Evolutionary conservation across 108 stramenopile species (phyloP).

Genomic region (Fragilaria radians): DNA sequence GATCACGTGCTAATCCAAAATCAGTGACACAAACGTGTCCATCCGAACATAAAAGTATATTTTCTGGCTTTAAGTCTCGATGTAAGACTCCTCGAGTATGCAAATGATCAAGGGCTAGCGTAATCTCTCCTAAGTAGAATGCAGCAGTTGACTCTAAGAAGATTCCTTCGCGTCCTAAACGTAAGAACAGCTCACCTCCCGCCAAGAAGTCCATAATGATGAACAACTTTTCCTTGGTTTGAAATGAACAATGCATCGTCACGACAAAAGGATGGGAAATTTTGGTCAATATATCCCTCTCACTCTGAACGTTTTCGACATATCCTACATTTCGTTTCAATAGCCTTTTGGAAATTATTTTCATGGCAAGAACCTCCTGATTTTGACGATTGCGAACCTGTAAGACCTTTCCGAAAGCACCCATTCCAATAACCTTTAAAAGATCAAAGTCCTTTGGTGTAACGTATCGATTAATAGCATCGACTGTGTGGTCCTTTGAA

Average conservation of each 20-base stretch:
- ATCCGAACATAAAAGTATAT: conserved; percentile 82
- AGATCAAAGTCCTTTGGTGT: conserved; percentile 85
- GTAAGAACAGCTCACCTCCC: conserved; percentile 93
- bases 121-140: conserved; percentile 96
- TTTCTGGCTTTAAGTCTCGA: conserved; percentile 93
- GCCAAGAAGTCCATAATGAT: conserved; percentile 96
- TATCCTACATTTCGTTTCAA: conserved; percentile 71
- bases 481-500: conserved; percentile 45
- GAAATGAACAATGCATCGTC: conserved; percentile 93
- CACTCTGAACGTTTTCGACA: conserved; percentile 83
- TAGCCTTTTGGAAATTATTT: conserved; percentile 91
- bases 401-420: conserved; percentile 97
- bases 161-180: conserved; percentile 77
- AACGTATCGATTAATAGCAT: conserved; percentile 37
- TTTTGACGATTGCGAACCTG: conserved; percentile 81
- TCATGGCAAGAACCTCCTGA: conserved; percentile 89
- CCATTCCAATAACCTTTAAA: conserved; percentile 92
- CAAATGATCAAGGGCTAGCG: conserved; percentile 89
- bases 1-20: conserved; percentile 95
- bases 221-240: conserved; percentile 91
- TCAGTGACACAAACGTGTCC: conserved; percentile 94
- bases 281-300: conserved; percentile 90
- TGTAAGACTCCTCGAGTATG: conserved; percentile 90
- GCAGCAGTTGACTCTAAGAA: conserved; percentile 73
- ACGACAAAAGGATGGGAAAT: conserved; percentile 95